A percentile compares a stretch with the other conserved stretches of the same genome.
phyloP scores from a whole-genome alignment of 495 filamentous ascomycete species.

The Xylaria scruposa region DNA sequence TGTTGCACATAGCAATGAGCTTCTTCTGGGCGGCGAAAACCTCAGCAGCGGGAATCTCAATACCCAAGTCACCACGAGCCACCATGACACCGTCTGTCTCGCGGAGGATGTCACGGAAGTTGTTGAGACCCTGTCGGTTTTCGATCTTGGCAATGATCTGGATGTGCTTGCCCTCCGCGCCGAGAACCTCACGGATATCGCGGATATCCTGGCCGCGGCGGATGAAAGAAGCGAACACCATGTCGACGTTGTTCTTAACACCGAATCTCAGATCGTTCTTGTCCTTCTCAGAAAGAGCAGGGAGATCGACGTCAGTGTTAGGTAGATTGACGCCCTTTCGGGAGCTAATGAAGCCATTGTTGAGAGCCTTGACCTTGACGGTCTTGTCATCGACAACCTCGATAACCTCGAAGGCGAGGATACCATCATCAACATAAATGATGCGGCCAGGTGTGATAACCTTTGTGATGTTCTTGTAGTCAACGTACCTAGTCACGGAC shows the following conservation, averaged over 20 bases:
- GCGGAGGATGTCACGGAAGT: constrained; percentile 95
- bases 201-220: constrained; percentile 89
- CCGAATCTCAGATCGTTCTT: constrained; percentile 90
- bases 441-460: constrained; percentile 91
- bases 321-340: constrained; percentile 99
- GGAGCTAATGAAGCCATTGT: constrained; percentile 98
- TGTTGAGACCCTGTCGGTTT: constrained; percentile 97
- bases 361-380: constrained; percentile 80
- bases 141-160: constrained; percentile 99
- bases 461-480: constrained; percentile 99
- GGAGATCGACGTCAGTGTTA: constrained; percentile 97
- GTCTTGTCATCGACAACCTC: constrained; percentile 88
- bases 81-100: constrained; percentile 99
- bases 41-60: constrained; percentile 97
- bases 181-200: constrained; percentile 88
- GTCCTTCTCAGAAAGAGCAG: constrained; percentile 98
- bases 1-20: constrained; percentile 99
- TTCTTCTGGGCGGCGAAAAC: constrained; percentile 99
- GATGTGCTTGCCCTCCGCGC: constrained; percentile 91
- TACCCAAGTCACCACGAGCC: constrained; percentile 96
- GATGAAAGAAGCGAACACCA: constrained; percentile 99
- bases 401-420: constrained; percentile 92
- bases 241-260: constrained; percentile 97
- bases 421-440: constrained; percentile 98
- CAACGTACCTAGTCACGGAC: constrained; percentile 75